Evolutionary conservation across 305 asterid species (phyloP), one percentile per base, ranked within the genome.

Genomic region (Fraxinus sp.): DNA sequence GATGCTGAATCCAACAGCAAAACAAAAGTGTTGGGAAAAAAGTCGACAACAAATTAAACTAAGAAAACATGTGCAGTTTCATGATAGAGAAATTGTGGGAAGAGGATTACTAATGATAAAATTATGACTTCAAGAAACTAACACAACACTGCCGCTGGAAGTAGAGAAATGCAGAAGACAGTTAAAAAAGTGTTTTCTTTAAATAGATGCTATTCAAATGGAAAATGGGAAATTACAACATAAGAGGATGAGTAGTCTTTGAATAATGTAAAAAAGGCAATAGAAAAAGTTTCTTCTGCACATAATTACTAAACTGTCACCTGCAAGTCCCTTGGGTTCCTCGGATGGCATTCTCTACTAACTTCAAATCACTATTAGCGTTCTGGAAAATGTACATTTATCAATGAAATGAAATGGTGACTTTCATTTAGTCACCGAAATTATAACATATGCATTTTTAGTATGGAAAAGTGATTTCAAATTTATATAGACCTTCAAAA

Each of bases 331-430:
- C 66, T 16, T 68, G 76, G 81, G 49, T 35, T 71, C 78, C 49
- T 46, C 81, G 66, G 73, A 77, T 72, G 81, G 73, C 41, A 68
- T 59, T 71, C 30, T 80, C 78, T 73, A 82, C 72, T 80, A 62
- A 78, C 74, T 83, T 20, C 28, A 49, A 74, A 74, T 39, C 35
- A 3, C n/a, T 10, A 64, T 24, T 64, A 24, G 35, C 18, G 0
- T 24, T 24, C 30, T 64, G 73, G 73, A 64, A 64, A 24, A 26
- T 9, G 35, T 22, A 24, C 32, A 64, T 64, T 4, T 64, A 64
- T 24, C 35, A 3, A 26, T 64, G 35, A 26, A 64, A 64, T 24
- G 35, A 64, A 64, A 24, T 64, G 30, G 7, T 9, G 30, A 24
- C n/a, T 64, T 32, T 10, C 73, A 64, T 26, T 64, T 26, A 26